Evolutionary conservation across 75 land plant species (phyloP).

Genomic region (Cunninghamia lanceolata): DNA sequence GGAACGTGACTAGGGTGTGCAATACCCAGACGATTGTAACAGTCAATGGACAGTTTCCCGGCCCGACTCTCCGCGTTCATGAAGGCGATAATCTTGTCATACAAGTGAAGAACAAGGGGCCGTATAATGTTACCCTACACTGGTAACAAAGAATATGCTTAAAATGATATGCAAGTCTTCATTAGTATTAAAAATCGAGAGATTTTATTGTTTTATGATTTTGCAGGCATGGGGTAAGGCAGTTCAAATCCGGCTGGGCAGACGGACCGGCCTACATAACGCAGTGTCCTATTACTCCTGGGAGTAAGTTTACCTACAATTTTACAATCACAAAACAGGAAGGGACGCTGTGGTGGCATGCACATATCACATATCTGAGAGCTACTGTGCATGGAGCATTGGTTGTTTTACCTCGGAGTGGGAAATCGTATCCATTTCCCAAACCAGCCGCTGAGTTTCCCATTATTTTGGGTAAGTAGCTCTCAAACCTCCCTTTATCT

Average conservation of each 20-base stretch:
- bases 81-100: conserved; percentile 25
- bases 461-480: conserved; percentile 1
- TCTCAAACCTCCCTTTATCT: too few relatives aligned
- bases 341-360: conserved; percentile 1
- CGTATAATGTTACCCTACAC: conserved; percentile 21
- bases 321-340: conserved; percentile 13
- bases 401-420: conserved; percentile 11
- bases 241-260: conserved; percentile 13
- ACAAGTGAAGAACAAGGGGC: conserved; percentile 17
- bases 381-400: conserved; percentile 17
- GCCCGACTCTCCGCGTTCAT: conserved; percentile 10
- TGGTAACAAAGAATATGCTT: conserved; percentile 5
- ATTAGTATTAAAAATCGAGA: background rate
- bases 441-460: conserved; percentile 13
- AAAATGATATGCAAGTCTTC: background rate
- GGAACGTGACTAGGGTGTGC: background rate
- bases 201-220: background rate
- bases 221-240: conserved; percentile 28
- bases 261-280: conserved; percentile 20
- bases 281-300: conserved; percentile 21
- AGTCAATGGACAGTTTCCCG: conserved; percentile 24
- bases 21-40: conserved; percentile 5
- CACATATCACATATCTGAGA: background rate
- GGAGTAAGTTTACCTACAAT: background rate
- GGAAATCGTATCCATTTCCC: conserved; percentile 13